Evolutionary conservation across 2,329 filamentous ascomycete genomes (phyloP), one percentile per base, ranked within the genome.

Genomic region (Venturiaceae sp.): DNA sequence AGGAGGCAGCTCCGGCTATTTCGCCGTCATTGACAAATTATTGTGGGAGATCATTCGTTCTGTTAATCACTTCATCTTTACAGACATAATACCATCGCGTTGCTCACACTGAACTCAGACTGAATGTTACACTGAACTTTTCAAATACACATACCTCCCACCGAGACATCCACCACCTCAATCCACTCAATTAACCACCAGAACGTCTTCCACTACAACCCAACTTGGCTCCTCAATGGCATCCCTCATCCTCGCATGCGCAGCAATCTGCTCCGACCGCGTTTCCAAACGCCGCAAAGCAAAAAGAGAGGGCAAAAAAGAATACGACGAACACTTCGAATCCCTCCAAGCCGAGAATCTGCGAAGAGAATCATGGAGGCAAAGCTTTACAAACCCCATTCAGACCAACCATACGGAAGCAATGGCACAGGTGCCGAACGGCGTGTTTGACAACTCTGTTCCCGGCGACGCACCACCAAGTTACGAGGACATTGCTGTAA

Each of bases 271-370:
- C n/a, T 58, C 52, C 32, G 53, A 60, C 32, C 57, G 58, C 33
- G n/a, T 63, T 30, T 32, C 47, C 23, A 53, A 54, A 23, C 57
- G 57, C n/a, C 60, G 53, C 11, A 47, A 52, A 19, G 56, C 39
- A 9, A 54, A 55, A 39, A 60, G 58, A 46, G 60, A 50, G 16
- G 33, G 36, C 34, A 21, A 62, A 32, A 53, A 58, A 28, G 61
- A 60, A n/a, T 62, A 63, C 50, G 47, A 59, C 2, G 33, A 60
- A 9, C 23, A 61, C 8, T 63, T 63, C 33, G 62, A 64, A 33
- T 19, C 44, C 1, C 30, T 63, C 30, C 56, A 62, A 52, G 61
- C 59, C 9, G 55, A 57, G 34, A 64, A 64, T 28, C 56, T 57
- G 23, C n/a, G 39, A 23, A 41, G 62, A 28, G 44, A 50, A 50